phyloP scores from a whole-genome alignment of 108 stramenopile species.

The Nannochloropsis salina region DNA sequence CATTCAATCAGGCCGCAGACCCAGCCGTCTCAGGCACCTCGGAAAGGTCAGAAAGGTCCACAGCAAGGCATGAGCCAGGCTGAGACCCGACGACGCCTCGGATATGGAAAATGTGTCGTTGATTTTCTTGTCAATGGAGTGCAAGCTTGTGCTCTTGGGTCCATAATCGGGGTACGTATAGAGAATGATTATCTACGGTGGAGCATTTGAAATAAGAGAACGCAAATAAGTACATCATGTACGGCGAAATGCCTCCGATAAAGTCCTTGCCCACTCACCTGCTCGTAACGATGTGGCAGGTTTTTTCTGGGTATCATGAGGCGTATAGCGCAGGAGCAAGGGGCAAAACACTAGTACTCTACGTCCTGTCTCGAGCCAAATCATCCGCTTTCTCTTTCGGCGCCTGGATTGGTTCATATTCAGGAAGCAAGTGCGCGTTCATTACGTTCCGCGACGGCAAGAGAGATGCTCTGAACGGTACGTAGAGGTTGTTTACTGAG shows the following conservation, averaged over 20 bases:
- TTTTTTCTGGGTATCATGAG: neutral
- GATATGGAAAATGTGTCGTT: neutral
- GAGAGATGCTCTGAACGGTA: neutral
- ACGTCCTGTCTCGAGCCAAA: neutral
- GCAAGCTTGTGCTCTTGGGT: neutral
- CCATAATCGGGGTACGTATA: neutral
- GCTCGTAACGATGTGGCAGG: too few species aligned
- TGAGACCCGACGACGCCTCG: neutral
- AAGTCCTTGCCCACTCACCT: too few species aligned
- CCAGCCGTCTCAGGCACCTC: neutral
- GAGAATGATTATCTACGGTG: too few species aligned
- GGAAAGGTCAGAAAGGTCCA: neutral
- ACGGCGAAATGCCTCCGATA: too few species aligned
- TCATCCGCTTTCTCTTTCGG: constrained; percentile 3
- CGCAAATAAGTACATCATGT: too few species aligned
- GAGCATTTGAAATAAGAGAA: too few species aligned
- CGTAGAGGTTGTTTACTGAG: neutral
- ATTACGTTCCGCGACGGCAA: neutral
- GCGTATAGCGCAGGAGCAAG: neutral
- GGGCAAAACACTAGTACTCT: neutral
- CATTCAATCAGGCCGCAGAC: neutral
- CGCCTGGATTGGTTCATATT: neutral
- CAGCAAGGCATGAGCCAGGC: neutral
- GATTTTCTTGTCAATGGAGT: neutral
- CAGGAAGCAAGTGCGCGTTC: neutral